Conservation (phyloP, 148 eudicot species). For the Camellia sinensis region DNA sequence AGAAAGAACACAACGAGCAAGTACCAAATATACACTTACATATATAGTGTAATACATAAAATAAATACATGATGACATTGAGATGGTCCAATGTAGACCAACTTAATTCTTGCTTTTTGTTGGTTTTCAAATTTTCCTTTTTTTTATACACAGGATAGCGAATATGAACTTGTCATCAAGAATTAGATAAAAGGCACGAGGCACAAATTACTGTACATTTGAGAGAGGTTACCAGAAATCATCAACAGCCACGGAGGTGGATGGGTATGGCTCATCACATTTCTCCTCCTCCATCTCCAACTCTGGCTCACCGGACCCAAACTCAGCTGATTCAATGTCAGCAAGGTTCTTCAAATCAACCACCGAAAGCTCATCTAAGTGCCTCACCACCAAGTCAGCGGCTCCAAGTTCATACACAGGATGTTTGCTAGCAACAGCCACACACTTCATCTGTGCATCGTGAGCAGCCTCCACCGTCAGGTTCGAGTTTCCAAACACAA, state of each 20-base stretch:
- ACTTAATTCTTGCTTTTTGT: constrained; percentile 22
- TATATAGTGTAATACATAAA: constrained; percentile 20
- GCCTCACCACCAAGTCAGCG: constrained; percentile 83
- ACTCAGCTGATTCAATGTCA: constrained; percentile 62
- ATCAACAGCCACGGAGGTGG: constrained; percentile 45
- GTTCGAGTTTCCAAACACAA: constrained; percentile 91
- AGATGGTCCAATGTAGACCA: constrained; percentile 55
- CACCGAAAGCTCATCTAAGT: constrained; percentile 76
- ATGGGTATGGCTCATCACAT: constrained; percentile 38
- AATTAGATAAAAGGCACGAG: constrained; percentile 22
- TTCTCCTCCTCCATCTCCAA: constrained; percentile 81
- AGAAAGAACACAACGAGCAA: neutral
- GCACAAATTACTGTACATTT: constrained; percentile 48
- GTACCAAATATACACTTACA: neutral
- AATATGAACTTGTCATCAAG: constrained; percentile 24
- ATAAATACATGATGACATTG: constrained; percentile 35
- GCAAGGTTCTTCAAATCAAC: constrained; percentile 91
- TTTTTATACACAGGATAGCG: constrained; percentile 39
- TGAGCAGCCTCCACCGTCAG: constrained; percentile 92
- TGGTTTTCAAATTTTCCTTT: constrained; percentile 20
- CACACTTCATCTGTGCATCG: constrained; percentile 91
- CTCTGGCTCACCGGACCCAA: constrained; percentile 63
- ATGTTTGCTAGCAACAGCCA: constrained; percentile 97
- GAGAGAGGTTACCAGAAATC: constrained; percentile 50
- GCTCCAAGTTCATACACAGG: constrained; percentile 90